These are phyloP conservation scores for Theileria annulata DNA, from an alignment of 169 alveolate genomes.

Conservation along the genomic window DNA sequence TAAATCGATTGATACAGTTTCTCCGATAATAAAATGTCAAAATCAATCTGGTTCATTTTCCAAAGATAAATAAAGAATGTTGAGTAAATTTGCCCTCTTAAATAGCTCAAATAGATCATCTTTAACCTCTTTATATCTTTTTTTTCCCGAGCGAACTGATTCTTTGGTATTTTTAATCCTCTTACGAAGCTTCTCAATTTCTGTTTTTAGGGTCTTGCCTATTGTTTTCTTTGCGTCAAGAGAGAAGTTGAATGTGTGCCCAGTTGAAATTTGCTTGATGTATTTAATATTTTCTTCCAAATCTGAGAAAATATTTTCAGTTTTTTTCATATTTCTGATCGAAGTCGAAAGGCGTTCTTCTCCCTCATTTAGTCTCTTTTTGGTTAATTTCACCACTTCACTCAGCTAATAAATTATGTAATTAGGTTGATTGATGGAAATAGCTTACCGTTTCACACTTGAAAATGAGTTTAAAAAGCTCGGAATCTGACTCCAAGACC, in stretches of 20 bases:
- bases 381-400: not conserved
- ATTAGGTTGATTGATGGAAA: not conserved
- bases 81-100: not conserved
- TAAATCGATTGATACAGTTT: not conserved
- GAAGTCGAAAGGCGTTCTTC: not conserved
- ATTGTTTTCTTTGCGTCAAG: not conserved
- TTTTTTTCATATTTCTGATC: not conserved
- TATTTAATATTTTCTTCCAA: not conserved
- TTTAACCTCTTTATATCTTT: slow-evolving; percentile 1
- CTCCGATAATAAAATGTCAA: not conserved
- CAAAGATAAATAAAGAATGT: not conserved
- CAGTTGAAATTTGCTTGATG: not conserved
- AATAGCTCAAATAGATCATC: not conserved
- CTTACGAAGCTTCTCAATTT: not conserved
- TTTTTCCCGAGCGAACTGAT: not conserved
- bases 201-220: not conserved
- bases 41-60: not conserved
- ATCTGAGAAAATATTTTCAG: slow-evolving; percentile 10
- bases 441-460: not conserved
- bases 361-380: not conserved
- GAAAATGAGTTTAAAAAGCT: slow-evolving; percentile 4
- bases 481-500: slow-evolving; percentile 1
- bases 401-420: not conserved
- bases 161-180: not conserved
- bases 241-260: not conserved